phyloP scores from a whole-genome alignment of 2,329 filamentous ascomycete species.

The Pestalotiopsis fici region DNA sequence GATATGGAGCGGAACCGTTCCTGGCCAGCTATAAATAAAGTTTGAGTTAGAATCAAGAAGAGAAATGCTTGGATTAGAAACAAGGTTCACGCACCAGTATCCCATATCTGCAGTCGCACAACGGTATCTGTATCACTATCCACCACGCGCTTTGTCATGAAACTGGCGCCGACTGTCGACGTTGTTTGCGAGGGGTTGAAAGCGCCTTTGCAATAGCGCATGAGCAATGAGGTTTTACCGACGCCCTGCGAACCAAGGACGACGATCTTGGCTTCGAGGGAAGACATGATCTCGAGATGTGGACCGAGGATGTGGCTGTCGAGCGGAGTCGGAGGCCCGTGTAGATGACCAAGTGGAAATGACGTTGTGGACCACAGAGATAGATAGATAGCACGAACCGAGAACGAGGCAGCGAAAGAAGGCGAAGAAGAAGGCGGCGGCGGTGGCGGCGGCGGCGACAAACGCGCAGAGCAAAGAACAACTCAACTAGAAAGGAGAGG shows the following conservation, averaged over 20 bases:
- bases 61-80: neutral
- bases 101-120: slow-evolving; percentile 94
- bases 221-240: slow-evolving; percentile 77
- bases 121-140: slow-evolving; percentile 84
- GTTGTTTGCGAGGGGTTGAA: slow-evolving; percentile 66
- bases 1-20: slow-evolving; percentile 95
- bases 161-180: slow-evolving; percentile 79
- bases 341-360: neutral
- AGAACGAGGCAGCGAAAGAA: neutral
- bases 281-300: slow-evolving; percentile 42
- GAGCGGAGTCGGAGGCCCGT: neutral
- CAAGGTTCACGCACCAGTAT: slow-evolving; percentile 61
- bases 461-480: neutral
- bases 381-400: neutral
- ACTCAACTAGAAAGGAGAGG: neutral
- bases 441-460: neutral
- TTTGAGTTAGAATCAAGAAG: slow-evolving; percentile 15
- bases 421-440: no score
- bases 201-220: slow-evolving; percentile 72
- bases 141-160: slow-evolving; percentile 76
- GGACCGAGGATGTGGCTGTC: neutral
- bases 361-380: neutral
- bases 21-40: slow-evolving; percentile 65
- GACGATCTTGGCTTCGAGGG: slow-evolving; percentile 79
- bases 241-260: slow-evolving; percentile 79